Evolutionary conservation across 306 rosid species (phyloP).

Genomic region (Cicer chorassanicum): DNA sequence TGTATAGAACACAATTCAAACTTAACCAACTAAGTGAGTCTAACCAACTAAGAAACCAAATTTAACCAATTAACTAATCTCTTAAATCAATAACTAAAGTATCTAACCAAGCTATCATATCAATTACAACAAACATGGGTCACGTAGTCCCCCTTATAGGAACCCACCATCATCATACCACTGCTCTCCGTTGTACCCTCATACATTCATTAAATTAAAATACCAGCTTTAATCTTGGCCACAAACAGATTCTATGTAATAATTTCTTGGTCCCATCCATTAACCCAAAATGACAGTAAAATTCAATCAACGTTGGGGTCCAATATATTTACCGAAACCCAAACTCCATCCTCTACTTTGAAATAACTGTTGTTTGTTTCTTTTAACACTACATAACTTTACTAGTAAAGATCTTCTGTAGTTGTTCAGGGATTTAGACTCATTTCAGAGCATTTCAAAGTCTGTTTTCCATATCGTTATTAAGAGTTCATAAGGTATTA

Average conservation of each 20-base stretch:
- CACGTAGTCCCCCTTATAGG: neutral
- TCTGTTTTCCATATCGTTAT: neutral
- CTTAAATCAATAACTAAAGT: no score
- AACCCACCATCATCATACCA: neutral
- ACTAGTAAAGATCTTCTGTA: neutral
- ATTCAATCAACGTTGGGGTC: neutral
- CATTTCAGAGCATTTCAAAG: neutral
- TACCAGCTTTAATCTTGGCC: conserved; percentile 3
- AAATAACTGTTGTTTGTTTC: neutral
- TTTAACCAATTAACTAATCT: no score
- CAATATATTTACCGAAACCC: neutral
- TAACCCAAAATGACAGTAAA: neutral
- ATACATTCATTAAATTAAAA: neutral
- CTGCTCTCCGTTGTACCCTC: conserved; percentile 1
- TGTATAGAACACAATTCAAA: no score
- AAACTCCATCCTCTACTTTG: neutral
- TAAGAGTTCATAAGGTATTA: neutral
- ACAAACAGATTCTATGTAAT: conserved; percentile 2
- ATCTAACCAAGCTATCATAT: neutral
- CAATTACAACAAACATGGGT: neutral
- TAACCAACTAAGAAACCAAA: no score
- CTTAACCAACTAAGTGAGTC: no score
- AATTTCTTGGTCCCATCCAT: neutral
- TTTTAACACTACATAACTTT: neutral
- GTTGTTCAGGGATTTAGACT: neutral